Evolutionary conservation across 1,139 yeast species (phyloP), one percentile per base, ranked within the genome.

Genomic region (Yamadazyma atmosphaerica): DNA sequence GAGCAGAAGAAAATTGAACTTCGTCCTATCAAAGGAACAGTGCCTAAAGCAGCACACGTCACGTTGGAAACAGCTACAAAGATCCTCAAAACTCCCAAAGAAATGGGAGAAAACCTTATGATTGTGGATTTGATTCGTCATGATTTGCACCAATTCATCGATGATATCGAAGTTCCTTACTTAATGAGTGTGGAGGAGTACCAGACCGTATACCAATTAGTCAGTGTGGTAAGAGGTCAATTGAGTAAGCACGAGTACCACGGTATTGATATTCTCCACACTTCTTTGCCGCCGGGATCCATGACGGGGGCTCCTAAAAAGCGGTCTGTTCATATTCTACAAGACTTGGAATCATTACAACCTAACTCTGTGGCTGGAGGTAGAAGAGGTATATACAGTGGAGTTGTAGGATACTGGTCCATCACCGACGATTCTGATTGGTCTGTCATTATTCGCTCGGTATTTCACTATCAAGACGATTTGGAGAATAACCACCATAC

Each of bases 221-320:
- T 94, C 1, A 86, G 96, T 36, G 96, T 87, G 3, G 88, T 94
- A 24, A 77, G 72, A 39, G 98, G 97, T 0, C 60, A 68, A 18
- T 67, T 83, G 13, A 47, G 61, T 10, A 52, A 54, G 13, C 44
- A 54, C 0, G 33, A 30, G 10, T 83, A 75, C 52, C 68, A 74
- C 21, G 98, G 98, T 0, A 69, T 89, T 30, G 98, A 92, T 56
- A 69, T 90, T 4, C 69, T 92, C 14, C 77, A 81, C 17, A 80
- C 80, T 42, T 81, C 96, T 0, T 66, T 94, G 26, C 98, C 99
- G 2, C 97, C 99, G 0, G 99, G 99, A 0, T 90, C 98, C 1
- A 94, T 94, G 99, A 94, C 99, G 0, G 99, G 99, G 3, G 98
- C 99, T 0, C 99, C 99, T 1, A 94, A 94, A 63, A 86, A 83